Evolutionary conservation across 1,139 yeast genomes (phyloP), one percentile per base, ranked within the genome.

Genomic region (Blastobotrys arbuscula): DNA sequence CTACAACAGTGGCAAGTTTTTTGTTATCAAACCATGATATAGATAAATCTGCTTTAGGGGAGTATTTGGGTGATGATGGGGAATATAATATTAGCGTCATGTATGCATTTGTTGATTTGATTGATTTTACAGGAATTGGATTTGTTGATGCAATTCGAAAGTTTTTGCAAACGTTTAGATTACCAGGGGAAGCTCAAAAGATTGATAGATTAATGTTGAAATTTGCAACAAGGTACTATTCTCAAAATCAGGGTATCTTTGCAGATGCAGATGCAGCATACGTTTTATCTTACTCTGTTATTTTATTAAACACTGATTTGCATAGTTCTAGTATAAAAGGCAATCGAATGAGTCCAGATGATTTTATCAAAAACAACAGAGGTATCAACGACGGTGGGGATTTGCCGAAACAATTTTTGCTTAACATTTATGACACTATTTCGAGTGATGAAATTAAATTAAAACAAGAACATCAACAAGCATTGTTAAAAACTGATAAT

Each of bases 101-200:
- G 97, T 97, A 90, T 68, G 84, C 90, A 3, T 92, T 92, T 71
- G 96, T 92, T 31, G 96, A 90, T 62, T 71, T 77, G 55, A 82
- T 92, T 82, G 90, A 89, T 52, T 92, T 92, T 63, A 70, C 77
- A 13, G 74, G 74, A 43, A 67, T 77, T 54, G 73, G 79, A 1
- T 89, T 92, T 62, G 94, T 90, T 9, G 95, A 83, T 58, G 95
- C 97, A 0, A 73, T 94, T 71, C 78, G 98, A 59, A 72, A 71
- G 10, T 88, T 88, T 61, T 74, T 94, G 52, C 98, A 94, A 64
- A 76, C 82, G 40, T 94, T 94, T 68, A 76, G 98, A 64, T 75
- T 94, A 52, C 98, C 99, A 0, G 99, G 99, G 42, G 99, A 94
- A 69, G 90, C 97, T 1, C 99, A 94, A 68, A 92, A 92, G 63